Evolutionary conservation across 805 yeast genomes (phyloP).

Genomic region (Metschnikowia lachancei): DNA sequence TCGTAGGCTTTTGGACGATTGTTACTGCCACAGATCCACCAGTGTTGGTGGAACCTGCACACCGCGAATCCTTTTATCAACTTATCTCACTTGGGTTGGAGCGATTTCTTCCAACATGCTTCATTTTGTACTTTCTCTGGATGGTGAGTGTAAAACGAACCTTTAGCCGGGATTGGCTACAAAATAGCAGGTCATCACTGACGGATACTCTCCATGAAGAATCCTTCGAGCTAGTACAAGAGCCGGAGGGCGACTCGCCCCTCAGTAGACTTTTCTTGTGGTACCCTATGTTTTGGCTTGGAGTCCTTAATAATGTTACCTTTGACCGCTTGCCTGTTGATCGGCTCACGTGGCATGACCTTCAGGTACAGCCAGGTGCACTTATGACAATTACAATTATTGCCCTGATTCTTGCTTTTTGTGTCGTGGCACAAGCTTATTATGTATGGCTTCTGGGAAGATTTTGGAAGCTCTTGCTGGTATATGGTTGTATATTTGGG

Average conservation of each 20-base stretch:
- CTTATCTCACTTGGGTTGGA: conserved; percentile 69
- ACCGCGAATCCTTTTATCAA: conserved; percentile 53
- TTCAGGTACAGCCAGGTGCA: conserved; percentile 76
- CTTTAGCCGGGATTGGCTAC: conserved; percentile 21
- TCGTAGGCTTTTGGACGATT: conserved; percentile 83
- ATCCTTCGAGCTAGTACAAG: neutral
- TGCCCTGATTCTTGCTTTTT: conserved; percentile 40
- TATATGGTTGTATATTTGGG: conserved; percentile 53
- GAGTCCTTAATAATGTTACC: conserved; percentile 79
- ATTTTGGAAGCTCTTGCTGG: conserved; percentile 54
- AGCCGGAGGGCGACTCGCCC: conserved; percentile 28
- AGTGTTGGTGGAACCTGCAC: conserved; percentile 49
- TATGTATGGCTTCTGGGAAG: conserved; percentile 77
- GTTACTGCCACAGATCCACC: conserved; percentile 81
- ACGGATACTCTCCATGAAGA: conserved; percentile 3
- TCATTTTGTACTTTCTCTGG: conserved; percentile 73
- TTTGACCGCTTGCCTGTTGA: conserved; percentile 89
- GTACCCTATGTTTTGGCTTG: conserved; percentile 83
- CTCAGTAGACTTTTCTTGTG: conserved; percentile 52
- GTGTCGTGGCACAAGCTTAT: conserved; percentile 72
- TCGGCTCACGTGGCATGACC: conserved; percentile 68
- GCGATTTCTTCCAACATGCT: conserved; percentile 70
- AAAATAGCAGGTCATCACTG: conserved; percentile 4
- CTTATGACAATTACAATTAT: conserved; percentile 58
- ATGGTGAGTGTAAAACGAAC: conserved; percentile 51